Evolutionary conservation across 805 yeast genomes (phyloP).

Genomic region (Hyphopichia homilentoma): DNA sequence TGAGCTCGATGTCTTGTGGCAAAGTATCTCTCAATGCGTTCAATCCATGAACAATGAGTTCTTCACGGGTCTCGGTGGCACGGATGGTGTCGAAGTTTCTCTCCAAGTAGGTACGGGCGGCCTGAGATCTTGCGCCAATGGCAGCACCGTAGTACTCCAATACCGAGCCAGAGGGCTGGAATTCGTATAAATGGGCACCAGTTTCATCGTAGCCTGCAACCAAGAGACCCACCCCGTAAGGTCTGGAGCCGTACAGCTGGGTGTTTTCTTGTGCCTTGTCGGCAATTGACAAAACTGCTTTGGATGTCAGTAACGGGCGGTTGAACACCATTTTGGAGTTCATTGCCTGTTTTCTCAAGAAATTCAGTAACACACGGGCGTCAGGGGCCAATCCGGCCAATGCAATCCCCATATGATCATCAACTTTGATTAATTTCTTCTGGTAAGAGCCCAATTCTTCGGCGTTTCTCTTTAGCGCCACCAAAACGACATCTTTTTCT

Average conservation of each 20-base stretch:
- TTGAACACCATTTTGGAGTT: conserved; percentile 79
- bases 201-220: conserved; percentile 89
- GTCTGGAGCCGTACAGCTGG: conserved; percentile 93
- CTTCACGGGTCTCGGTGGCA: conserved; percentile 56
- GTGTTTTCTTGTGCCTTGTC: conserved; percentile 98
- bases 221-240: conserved; percentile 95
- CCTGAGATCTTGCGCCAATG: conserved; percentile 98
- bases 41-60: conserved; percentile 80
- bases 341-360: conserved; percentile 87
- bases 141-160: conserved; percentile 92
- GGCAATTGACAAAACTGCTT: conserved; percentile 82
- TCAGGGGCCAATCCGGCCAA: conserved; percentile 98
- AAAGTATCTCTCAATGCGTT: conserved; percentile 91
- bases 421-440: conserved; percentile 86
- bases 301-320: conserved; percentile 77
- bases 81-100: conserved; percentile 71
- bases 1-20: conserved; percentile 90
- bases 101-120: conserved; percentile 94
- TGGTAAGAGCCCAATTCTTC: conserved; percentile 97
- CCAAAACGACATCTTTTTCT: conserved; percentile 82
- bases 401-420: conserved; percentile 91
- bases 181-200: conserved; percentile 92
- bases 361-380: conserved; percentile 90
- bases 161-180: conserved; percentile 93
- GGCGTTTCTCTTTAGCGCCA: conserved; percentile 91